These are phyloP conservation scores for Yamadazyma akitaensis DNA, from an alignment of 805 yeast species.

Conservation along the genomic window DNA sequence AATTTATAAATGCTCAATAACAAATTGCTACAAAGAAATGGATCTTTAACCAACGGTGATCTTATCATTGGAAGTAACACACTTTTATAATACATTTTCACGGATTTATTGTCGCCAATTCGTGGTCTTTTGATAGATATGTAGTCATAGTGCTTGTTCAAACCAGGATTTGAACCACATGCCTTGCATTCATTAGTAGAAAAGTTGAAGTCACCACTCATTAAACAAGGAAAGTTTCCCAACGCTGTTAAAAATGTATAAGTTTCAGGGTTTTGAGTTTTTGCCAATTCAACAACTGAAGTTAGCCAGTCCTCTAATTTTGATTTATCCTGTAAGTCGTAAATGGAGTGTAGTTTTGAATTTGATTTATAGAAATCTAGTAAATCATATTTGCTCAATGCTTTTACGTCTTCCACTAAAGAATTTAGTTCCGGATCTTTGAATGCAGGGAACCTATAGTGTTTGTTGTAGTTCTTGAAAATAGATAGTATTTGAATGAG, in stretches of 20 bases:
- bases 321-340: background rate
- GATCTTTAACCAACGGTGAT: conserved; percentile 11
- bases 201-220: conserved; percentile 33
- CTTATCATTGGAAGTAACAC: conserved; percentile 15
- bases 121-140: conserved; percentile 3
- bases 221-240: conserved; percentile 43
- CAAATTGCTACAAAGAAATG: conserved; percentile 38
- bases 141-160: background rate
- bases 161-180: conserved; percentile 22
- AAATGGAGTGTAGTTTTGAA: background rate
- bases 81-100: conserved; percentile 21
- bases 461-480: background rate
- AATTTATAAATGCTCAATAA: conserved; percentile 48
- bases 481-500: background rate
- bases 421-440: background rate
- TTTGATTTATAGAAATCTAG: conserved; percentile 4
- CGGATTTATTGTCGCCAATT: conserved; percentile 21
- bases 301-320: conserved; percentile 1
- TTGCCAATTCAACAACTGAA: background rate
- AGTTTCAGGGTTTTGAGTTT: background rate
- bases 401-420: conserved; percentile 1
- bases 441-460: background rate
- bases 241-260: conserved; percentile 36
- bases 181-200: conserved; percentile 28
- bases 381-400: background rate